Conservation (phyloP, 2,329 filamentous ascomycete genomes). For the Zymoseptoria passerinii region DNA sequence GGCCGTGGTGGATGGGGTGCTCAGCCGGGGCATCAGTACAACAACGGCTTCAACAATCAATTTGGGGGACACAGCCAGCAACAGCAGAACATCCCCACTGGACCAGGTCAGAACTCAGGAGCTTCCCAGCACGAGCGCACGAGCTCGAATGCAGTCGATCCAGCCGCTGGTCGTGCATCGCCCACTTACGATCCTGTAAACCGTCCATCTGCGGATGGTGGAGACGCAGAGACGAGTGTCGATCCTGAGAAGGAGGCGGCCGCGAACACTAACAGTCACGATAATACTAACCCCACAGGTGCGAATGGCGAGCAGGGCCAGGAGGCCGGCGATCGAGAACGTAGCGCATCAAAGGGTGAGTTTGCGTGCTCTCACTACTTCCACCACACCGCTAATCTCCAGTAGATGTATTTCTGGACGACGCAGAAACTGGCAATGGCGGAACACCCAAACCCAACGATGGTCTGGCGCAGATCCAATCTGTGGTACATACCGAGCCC, state of each 20-base stretch:
- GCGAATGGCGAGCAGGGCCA: constrained; percentile 7
- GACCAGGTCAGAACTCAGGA: constrained; percentile 10
- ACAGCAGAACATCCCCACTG: background rate
- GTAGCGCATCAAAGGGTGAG: background rate
- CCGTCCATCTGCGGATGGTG: constrained; percentile 7
- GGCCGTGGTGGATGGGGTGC: constrained; percentile 24
- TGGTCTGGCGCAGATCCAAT: constrained; percentile 1
- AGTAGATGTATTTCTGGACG: background rate
- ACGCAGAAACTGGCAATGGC: background rate
- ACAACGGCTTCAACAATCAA: constrained; percentile 13
- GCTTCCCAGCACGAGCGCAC: constrained; percentile 12
- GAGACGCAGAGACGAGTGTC: constrained; percentile 11
- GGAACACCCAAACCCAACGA: background rate
- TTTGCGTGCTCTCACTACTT: background rate
- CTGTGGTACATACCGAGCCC: constrained; percentile 7
- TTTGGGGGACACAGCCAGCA: constrained; percentile 8
- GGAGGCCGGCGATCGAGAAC: constrained; percentile 6
- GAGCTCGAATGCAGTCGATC: constrained; percentile 10
- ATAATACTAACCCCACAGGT: constrained; percentile 23
- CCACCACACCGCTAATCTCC: background rate
- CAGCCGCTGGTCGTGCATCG: constrained; percentile 19
- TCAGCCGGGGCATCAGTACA: constrained; percentile 21
- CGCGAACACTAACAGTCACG: constrained; percentile 27
- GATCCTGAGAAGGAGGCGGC: constrained; percentile 26
- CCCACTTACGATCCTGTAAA: constrained; percentile 21